These are phyloP conservation scores for Suillus sp. DNA, from an alignment of 768 basidiomycete species.

Conservation along the genomic window DNA sequence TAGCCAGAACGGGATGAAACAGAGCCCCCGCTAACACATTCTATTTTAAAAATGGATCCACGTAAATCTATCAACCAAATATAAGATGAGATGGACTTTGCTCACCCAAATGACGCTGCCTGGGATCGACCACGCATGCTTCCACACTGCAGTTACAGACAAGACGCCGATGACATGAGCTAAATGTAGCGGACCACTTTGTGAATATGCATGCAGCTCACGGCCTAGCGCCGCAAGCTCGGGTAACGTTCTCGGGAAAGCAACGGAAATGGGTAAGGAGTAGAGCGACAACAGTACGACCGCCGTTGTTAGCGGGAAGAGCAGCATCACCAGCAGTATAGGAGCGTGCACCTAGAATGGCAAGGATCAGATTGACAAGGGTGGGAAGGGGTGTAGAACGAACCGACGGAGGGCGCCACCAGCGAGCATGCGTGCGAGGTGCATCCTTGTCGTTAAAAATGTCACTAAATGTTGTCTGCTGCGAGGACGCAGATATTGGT, in stretches of 20 bases:
- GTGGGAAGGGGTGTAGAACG: conserved; percentile 21
- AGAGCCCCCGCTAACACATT: conserved; percentile 90
- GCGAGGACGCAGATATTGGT: conserved; percentile 56
- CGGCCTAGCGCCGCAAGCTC: conserved; percentile 76
- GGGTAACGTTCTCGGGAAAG: conserved; percentile 74
- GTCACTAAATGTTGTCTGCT: conserved; percentile 47
- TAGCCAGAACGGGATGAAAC: conserved; percentile 81
- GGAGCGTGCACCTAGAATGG: conserved; percentile 52
- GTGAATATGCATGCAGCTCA: conserved; percentile 78
- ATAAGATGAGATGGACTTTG: conserved; percentile 17
- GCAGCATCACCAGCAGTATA: conserved; percentile 66
- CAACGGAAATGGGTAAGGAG: conserved; percentile 68
- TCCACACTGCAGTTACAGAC: conserved; percentile 86
- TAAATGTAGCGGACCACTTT: conserved; percentile 61
- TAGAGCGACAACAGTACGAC: conserved; percentile 47
- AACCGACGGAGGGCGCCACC: conserved; percentile 38
- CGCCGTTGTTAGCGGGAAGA: conserved; percentile 69
- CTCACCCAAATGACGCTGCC: conserved; percentile 90
- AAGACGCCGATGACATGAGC: conserved; percentile 84
- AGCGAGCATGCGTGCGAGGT: conserved; percentile 29
- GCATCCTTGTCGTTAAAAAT: conserved; percentile 42
- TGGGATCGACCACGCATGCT: conserved; percentile 96
- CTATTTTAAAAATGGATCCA: conserved; percentile 38
- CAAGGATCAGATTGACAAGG: conserved; percentile 16
- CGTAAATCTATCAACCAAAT: conserved; percentile 19